Conservation (phyloP, 108 stramenopile genomes). For the Ochromonas danica region DNA sequence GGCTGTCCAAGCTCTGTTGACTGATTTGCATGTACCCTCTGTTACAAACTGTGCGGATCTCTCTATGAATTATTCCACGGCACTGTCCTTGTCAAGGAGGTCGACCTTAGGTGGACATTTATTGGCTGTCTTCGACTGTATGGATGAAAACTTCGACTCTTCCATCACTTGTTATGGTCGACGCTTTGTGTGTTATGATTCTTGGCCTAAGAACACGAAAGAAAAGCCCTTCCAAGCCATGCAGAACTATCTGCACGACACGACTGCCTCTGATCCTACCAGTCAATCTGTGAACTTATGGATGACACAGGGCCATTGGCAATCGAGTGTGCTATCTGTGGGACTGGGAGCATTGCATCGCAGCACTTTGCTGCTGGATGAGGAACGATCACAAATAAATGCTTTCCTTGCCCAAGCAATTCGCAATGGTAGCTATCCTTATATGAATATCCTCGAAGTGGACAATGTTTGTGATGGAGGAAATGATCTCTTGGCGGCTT, state of each 20-base stretch:
- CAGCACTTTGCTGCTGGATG: slow-evolving; percentile 7
- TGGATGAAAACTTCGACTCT: background rate
- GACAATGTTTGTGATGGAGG: slow-evolving; percentile 33
- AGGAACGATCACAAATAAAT: slow-evolving; percentile 20
- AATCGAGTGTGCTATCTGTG: slow-evolving; percentile 7
- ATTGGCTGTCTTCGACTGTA: slow-evolving; percentile 19
- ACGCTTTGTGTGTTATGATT: slow-evolving; percentile 28
- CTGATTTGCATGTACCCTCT: background rate
- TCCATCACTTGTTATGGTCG: background rate
- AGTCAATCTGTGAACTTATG: background rate
- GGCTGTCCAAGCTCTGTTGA: background rate
- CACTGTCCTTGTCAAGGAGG: background rate
- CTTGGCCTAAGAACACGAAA: slow-evolving; percentile 4
- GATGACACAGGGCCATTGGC: slow-evolving; percentile 24
- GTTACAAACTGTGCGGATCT: slow-evolving; percentile 7
- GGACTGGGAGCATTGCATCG: slow-evolving; percentile 11
- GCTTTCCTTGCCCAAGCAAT: background rate
- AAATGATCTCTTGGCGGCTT: background rate
- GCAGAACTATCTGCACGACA: background rate
- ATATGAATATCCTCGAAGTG: slow-evolving; percentile 26
- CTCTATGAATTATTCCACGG: background rate
- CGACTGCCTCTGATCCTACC: background rate
- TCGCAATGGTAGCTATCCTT: background rate
- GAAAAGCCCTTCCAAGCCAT: background rate
- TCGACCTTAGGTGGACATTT: background rate